These are phyloP conservation scores for Allium fistulosum DNA, from an alignment of 106 monocot species.

Conservation along the genomic window DNA sequence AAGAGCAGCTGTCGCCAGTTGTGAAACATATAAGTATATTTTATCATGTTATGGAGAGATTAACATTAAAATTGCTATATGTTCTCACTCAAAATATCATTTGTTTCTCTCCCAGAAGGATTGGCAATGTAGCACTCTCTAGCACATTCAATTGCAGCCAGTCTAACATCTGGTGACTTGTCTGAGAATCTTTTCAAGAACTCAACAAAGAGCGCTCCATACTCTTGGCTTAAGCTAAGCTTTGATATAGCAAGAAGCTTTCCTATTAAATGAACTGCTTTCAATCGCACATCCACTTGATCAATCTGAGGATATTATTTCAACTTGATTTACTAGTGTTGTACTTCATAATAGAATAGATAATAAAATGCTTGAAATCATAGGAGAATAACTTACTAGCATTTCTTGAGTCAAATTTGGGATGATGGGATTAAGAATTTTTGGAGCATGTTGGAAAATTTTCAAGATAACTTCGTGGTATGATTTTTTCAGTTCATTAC, in stretches of 20 bases:
- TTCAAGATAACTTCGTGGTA: constrained; percentile 66
- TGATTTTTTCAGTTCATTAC: constrained; percentile 36
- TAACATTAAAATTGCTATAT: constrained; percentile 5
- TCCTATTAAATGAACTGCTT: constrained; percentile 68
- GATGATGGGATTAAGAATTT: constrained; percentile 55
- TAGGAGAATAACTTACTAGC: constrained; percentile 41
- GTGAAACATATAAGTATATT: constrained; percentile 7
- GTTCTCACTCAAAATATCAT: constrained; percentile 51
- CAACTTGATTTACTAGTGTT: too few relatives aligned
- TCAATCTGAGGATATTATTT: constrained; percentile 44
- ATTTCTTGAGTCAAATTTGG: constrained; percentile 70
- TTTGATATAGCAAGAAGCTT: constrained; percentile 66
- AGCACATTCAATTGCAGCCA: constrained; percentile 70
- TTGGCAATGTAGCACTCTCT: constrained; percentile 47
- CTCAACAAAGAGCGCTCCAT: constrained; percentile 48
- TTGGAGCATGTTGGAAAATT: constrained; percentile 65
- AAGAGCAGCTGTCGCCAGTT: constrained; percentile 49
- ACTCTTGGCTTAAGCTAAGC: constrained; percentile 43
- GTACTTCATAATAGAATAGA: not conserved
- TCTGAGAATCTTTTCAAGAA: constrained; percentile 88
- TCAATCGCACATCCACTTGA: constrained; percentile 81
- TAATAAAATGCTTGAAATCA: not conserved
- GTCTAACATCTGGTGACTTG: constrained; percentile 78
- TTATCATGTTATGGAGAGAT: not conserved
- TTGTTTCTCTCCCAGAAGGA: constrained; percentile 32